Percentiles rank a stretch among this genome's conserved stretches.
Evolutionary conservation across 139 green algal genomes (phyloP).

Genomic region (Tetratostichococcus sp.): DNA sequence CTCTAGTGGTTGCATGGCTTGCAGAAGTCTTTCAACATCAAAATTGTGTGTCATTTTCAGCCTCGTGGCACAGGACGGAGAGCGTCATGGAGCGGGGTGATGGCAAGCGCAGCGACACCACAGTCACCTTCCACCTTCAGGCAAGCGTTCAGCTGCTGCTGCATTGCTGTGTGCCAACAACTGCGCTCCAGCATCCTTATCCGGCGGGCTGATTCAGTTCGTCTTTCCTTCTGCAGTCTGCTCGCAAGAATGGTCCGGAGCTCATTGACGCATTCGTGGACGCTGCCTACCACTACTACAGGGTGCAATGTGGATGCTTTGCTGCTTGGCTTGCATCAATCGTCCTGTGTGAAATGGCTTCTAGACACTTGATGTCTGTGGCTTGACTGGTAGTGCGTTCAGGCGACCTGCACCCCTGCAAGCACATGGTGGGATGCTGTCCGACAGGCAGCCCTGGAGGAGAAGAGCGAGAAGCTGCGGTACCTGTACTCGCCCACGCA

Average conservation of each 20-base stretch:
- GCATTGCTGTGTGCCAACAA: not conserved
- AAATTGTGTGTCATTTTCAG: no score
- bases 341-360: no score
- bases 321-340: no score
- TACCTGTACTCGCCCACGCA: conserved; percentile 1
- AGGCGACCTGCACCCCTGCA: no score
- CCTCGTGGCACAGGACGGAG: no score
- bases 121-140: not conserved
- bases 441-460: not conserved
- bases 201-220: no score
- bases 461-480: not conserved
- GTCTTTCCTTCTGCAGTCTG: no score
- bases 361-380: no score
- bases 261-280: not conserved
- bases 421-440: not conserved
- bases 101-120: not conserved
- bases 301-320: not conserved
- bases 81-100: not conserved
- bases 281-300: not conserved
- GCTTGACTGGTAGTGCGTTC: no score
- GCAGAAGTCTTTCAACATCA: not conserved
- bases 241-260: not conserved
- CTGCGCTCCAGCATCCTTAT: no score
- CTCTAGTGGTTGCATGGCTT: no score
- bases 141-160: not conserved